phyloP scores from a whole-genome alignment of 208 protist species.

The Crithidia acanthocephali region DNA sequence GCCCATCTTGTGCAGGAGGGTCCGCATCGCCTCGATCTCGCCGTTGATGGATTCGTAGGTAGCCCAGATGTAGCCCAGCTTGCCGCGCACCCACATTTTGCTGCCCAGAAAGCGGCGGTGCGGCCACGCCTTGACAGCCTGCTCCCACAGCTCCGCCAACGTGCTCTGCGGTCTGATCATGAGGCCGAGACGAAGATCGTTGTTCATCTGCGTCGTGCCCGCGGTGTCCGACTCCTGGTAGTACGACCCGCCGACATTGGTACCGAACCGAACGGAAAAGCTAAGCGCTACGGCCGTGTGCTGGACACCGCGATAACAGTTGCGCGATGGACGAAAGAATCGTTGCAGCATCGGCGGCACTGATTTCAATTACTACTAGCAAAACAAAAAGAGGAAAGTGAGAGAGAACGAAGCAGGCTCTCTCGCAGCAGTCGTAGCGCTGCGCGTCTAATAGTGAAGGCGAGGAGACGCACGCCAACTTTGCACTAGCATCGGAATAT shows the following conservation, averaged over 20 bases:
- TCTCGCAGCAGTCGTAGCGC: too few relatives aligned
- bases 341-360: slow-evolving; percentile 12
- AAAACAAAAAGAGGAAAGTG: not conserved
- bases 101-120: slow-evolving; percentile 81
- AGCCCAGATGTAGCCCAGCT: slow-evolving; percentile 89
- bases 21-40: slow-evolving; percentile 84
- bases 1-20: slow-evolving; percentile 80
- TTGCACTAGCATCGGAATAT: too few relatives aligned
- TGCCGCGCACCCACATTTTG: slow-evolving; percentile 91
- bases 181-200: slow-evolving; percentile 76
- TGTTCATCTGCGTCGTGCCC: slow-evolving; percentile 61
- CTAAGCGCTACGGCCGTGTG: slow-evolving; percentile 13
- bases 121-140: slow-evolving; percentile 84
- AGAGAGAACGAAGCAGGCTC: too few relatives aligned
- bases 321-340: slow-evolving; percentile 8
- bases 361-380: not conserved
- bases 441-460: not conserved
- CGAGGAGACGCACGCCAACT: not conserved
- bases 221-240: slow-evolving; percentile 81
- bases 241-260: slow-evolving; percentile 79
- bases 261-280: slow-evolving; percentile 49
- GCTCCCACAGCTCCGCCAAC: slow-evolving; percentile 86
- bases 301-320: slow-evolving; percentile 5
- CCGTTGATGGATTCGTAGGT: slow-evolving; percentile 89
- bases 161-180: slow-evolving; percentile 91